phyloP scores from a whole-genome alignment of 2,329 filamentous ascomycete species.

The Cladophialophora immunda region DNA sequence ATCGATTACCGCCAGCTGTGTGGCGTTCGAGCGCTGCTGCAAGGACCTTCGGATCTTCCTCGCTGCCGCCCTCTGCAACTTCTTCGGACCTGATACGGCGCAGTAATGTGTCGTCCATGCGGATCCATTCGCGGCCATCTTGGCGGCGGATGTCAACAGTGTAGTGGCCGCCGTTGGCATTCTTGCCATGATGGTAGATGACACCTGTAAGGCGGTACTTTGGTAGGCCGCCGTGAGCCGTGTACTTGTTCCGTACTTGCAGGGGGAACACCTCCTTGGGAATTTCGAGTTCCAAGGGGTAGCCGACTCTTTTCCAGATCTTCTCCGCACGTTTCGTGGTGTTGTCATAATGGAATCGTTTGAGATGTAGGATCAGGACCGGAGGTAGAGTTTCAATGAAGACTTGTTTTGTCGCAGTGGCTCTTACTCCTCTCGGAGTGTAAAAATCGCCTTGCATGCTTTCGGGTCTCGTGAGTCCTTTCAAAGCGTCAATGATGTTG shows the following conservation, averaged over 20 bases:
- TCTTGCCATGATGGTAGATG: constrained; percentile 97
- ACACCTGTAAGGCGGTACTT: constrained; percentile 88
- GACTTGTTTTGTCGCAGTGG: constrained; percentile 88
- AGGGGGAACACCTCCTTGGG: constrained; percentile 87
- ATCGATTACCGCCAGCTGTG: constrained; percentile 72
- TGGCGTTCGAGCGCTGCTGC: constrained; percentile 72
- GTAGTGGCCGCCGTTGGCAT: constrained; percentile 94
- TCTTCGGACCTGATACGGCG: constrained; percentile 85
- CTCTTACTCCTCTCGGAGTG: constrained; percentile 77
- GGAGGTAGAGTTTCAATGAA: constrained; percentile 92
- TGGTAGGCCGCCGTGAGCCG: constrained; percentile 73
- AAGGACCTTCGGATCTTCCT: constrained; percentile 78
- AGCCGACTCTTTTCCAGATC: constrained; percentile 98
- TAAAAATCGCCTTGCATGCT: constrained; percentile 85
- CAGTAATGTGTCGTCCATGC: constrained; percentile 92
- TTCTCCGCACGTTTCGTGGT: constrained; percentile 85
- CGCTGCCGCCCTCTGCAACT: constrained; percentile 83
- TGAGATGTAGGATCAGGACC: constrained; percentile 91
- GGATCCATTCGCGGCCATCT: constrained; percentile 94
- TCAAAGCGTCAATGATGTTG: constrained; percentile 91
- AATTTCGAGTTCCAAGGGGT: constrained; percentile 92
- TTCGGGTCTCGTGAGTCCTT: constrained; percentile 82
- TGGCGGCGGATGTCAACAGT: constrained; percentile 96
- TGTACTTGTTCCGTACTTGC: constrained; percentile 72
- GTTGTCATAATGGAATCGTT: constrained; percentile 95